Evolutionary conservation across 495 filamentous ascomycete species (phyloP).

Genomic region (Hypoxylon lienhwacheense): DNA sequence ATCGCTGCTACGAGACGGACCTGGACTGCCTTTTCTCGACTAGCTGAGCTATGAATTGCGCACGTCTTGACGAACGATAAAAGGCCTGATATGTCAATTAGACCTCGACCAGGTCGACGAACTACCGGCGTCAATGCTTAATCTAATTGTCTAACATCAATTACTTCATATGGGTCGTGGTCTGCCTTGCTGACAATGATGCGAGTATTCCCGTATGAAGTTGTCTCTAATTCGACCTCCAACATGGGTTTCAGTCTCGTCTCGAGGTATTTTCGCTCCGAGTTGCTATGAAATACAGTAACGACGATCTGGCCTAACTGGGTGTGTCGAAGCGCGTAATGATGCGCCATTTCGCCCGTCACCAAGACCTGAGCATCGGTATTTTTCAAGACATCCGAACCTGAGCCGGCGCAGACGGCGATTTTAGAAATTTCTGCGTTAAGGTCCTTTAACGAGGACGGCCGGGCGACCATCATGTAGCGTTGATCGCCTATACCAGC

Average conservation of each 20-base stretch:
- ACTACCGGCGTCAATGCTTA: not conserved
- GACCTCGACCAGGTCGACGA: not conserved
- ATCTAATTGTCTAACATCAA: slow-evolving; percentile 39
- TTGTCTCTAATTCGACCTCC: slow-evolving; percentile 49
- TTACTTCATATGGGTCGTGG: slow-evolving; percentile 64
- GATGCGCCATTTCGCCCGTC: slow-evolving; percentile 92
- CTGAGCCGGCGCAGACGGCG: slow-evolving; percentile 82
- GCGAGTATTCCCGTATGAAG: slow-evolving; percentile 47
- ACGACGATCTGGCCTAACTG: slow-evolving; percentile 88
- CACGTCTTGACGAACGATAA: not conserved
- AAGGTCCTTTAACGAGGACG: slow-evolving; percentile 28
- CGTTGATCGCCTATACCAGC: slow-evolving; percentile 40
- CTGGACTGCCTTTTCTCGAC: not conserved
- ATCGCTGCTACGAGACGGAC: not conserved
- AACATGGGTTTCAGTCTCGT: slow-evolving; percentile 70
- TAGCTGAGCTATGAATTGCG: not conserved
- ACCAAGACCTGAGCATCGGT: slow-evolving; percentile 75
- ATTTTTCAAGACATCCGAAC: slow-evolving; percentile 70
- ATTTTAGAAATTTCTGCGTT: slow-evolving; percentile 56
- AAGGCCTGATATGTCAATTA: not conserved
- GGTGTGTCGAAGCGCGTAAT: slow-evolving; percentile 81
- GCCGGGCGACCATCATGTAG: slow-evolving; percentile 48
- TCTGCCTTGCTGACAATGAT: slow-evolving; percentile 79
- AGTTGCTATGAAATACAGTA: slow-evolving; percentile 87
- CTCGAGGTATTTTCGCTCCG: slow-evolving; percentile 77